Conservation (phyloP, 2,329 filamentous ascomycete genomes). For the Botrytis medusae region DNA sequence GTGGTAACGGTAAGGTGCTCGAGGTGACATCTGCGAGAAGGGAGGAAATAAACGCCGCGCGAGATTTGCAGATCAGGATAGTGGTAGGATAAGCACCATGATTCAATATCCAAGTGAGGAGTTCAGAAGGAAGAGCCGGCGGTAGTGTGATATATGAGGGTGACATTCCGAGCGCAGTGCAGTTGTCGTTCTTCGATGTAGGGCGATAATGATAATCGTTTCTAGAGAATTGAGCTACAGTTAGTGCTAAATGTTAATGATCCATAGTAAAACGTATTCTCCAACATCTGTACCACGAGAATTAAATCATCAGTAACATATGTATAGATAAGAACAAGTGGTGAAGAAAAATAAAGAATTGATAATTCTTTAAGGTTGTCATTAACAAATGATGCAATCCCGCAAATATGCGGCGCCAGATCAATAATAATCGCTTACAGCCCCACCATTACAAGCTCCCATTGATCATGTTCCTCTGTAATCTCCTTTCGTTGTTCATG, state of each 20-base stretch:
- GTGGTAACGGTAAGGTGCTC: slow-evolving; percentile 19
- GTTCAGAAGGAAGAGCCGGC: slow-evolving; percentile 55
- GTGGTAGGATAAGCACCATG: slow-evolving; percentile 58
- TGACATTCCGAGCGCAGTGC: slow-evolving; percentile 26
- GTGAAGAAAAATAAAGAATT: neutral
- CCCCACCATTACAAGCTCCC: slow-evolving; percentile 33
- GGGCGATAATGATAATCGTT: neutral
- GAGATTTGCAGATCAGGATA: slow-evolving; percentile 68
- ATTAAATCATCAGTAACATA: neutral
- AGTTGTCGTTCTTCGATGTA: neutral
- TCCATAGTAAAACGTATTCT: slow-evolving; percentile 14
- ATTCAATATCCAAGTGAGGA: slow-evolving; percentile 65
- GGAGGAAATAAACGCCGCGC: slow-evolving; percentile 61
- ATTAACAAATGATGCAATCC: slow-evolving; percentile 17
- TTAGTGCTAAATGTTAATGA: slow-evolving; percentile 36
- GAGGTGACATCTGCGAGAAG: slow-evolving; percentile 50
- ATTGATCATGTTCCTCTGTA: slow-evolving; percentile 30
- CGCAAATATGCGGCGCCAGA: slow-evolving; percentile 19
- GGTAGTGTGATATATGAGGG: slow-evolving; percentile 48
- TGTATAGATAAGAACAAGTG: neutral
- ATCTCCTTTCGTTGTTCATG: slow-evolving; percentile 43
- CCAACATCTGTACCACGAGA: neutral
- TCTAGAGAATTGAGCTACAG: slow-evolving; percentile 12
- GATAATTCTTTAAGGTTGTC: slow-evolving; percentile 4
- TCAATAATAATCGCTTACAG: slow-evolving; percentile 32